A percentile compares a stretch with the other conserved stretches of the same genome.
phyloP scores from a whole-genome alignment of 768 basidiomycete species.

The Paxillus ammoniavirescens region DNA sequence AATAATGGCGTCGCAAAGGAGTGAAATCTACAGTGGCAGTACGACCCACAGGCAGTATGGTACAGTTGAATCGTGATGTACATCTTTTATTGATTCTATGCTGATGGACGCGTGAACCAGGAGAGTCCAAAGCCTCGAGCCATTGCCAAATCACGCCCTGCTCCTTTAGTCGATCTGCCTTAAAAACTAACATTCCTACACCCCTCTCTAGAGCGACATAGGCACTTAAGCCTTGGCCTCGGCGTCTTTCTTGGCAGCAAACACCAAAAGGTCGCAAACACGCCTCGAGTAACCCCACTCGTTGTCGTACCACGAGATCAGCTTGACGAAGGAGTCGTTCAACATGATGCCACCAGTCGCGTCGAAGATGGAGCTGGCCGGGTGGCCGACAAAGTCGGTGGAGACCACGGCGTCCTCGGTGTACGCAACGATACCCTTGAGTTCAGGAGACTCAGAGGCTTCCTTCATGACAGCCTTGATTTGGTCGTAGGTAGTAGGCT shows the following conservation, averaged over 20 bases:
- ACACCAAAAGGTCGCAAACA: slow-evolving; percentile 86
- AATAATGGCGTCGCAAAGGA: neutral
- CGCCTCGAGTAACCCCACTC: slow-evolving; percentile 94
- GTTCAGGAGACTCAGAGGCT: slow-evolving; percentile 60
- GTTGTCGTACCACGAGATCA: slow-evolving; percentile 95
- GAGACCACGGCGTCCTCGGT: slow-evolving; percentile 94
- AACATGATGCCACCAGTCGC: slow-evolving; percentile 90
- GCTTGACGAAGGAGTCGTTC: slow-evolving; percentile 93
- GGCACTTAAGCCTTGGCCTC: slow-evolving; percentile 18
- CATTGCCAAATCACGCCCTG: neutral
- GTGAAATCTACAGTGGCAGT: slow-evolving; percentile 10
- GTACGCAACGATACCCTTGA: slow-evolving; percentile 82
- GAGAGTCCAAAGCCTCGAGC: neutral
- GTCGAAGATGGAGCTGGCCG: slow-evolving; percentile 88
- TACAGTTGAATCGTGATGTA: slow-evolving; percentile 12
- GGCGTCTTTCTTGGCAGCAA: slow-evolving; percentile 72
- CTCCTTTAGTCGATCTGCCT: neutral
- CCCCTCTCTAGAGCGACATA: neutral
- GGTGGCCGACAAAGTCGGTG: slow-evolving; percentile 84
- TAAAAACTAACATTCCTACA: slow-evolving; percentile 12
- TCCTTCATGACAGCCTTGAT: slow-evolving; percentile 86
- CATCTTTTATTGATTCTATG: slow-evolving; percentile 4
- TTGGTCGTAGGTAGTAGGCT: slow-evolving; percentile 78
- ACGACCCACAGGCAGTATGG: neutral
- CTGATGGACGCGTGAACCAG: neutral